Evolutionary conservation across 768 basidiomycete species (phyloP), one percentile per base, ranked within the genome.

Genomic region (Gloeostereum incarnatum): DNA sequence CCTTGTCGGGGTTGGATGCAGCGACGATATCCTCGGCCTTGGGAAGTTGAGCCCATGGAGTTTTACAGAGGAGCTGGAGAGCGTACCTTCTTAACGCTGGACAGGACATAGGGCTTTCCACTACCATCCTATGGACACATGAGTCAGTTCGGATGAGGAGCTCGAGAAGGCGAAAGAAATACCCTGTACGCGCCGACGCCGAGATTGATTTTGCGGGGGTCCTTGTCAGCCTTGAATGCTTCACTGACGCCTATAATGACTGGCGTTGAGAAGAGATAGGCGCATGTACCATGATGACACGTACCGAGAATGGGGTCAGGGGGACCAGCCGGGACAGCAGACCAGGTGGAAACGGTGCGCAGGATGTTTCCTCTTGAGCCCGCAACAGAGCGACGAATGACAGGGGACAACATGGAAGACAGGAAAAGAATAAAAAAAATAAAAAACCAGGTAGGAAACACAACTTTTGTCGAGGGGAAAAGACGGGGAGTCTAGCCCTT

Each of bases 181-280:
- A n/a, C n/a, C 43, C 96, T 77, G 71, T 92, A 97, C 31, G 90
- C 88, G 51, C 96, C 96, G 47, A 97, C 96, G 54, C 96, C 96
- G 42, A 99, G 72, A 65, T 98, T 99, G 55, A 99, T 94, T 62
- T 98, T 98, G 48, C 81, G 79, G 13, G 86, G 68, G 58, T 86
- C 79, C 52, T 78, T 81, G 75, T 97, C 91, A 31, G 90, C 89
- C 67, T 93, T 96, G 78, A 92, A 99, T 20, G 91, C 90, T 56
- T 97, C 94, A 20, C 87, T 84, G 35, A 99, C 73, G 45, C 88
- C 39, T 31, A 17, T 33, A 26, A 33, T 40, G 25, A 41, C 27
- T 19, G 31, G 41, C 40, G 24, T 10, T 30, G 20, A 19, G 33
- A 35, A 36, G 36, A 41, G 31, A 41, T 43, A 35, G 27, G 23